phyloP scores from a whole-genome alignment of 805 yeast genomes.

The Zygoascus flipseniorum region DNA sequence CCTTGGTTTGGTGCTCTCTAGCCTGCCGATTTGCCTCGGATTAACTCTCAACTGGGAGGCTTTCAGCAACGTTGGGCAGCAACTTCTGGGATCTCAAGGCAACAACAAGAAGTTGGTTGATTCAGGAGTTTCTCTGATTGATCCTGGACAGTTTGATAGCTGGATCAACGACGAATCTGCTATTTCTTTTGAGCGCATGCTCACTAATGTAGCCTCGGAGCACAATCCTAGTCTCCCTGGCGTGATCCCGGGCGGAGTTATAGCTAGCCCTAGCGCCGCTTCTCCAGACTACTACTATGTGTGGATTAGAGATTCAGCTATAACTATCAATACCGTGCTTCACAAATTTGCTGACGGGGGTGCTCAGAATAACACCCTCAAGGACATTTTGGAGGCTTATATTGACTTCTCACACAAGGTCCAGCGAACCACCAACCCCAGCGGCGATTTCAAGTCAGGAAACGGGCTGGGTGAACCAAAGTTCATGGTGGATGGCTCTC shows the following conservation, averaged over 20 bases:
- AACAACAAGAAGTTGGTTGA: neutral
- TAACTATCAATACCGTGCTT: constrained; percentile 51
- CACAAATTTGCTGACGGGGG: constrained; percentile 41
- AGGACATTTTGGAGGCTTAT: constrained; percentile 45
- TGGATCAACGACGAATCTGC: constrained; percentile 43
- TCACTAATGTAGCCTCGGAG: constrained; percentile 50
- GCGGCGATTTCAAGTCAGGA: constrained; percentile 44
- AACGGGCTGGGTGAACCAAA: constrained; percentile 85
- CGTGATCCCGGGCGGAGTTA: constrained; percentile 59
- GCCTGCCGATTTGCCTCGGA: neutral
- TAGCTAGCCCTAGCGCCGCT: constrained; percentile 72
- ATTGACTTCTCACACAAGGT: constrained; percentile 48
- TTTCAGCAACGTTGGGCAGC: neutral
- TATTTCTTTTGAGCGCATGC: constrained; percentile 37
- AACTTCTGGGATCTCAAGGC: neutral
- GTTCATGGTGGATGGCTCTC: constrained; percentile 54
- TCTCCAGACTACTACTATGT: constrained; percentile 79
- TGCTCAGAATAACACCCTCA: constrained; percentile 20
- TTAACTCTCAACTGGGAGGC: neutral
- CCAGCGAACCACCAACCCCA: constrained; percentile 60
- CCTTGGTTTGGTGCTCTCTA: neutral
- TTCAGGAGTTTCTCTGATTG: constrained; percentile 18
- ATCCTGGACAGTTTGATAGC: constrained; percentile 33
- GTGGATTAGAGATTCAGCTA: constrained; percentile 88
- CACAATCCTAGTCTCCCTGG: constrained; percentile 24